Evolutionary conservation across 768 basidiomycete genomes (phyloP).

Genomic region (Leccinum truebloodii): DNA sequence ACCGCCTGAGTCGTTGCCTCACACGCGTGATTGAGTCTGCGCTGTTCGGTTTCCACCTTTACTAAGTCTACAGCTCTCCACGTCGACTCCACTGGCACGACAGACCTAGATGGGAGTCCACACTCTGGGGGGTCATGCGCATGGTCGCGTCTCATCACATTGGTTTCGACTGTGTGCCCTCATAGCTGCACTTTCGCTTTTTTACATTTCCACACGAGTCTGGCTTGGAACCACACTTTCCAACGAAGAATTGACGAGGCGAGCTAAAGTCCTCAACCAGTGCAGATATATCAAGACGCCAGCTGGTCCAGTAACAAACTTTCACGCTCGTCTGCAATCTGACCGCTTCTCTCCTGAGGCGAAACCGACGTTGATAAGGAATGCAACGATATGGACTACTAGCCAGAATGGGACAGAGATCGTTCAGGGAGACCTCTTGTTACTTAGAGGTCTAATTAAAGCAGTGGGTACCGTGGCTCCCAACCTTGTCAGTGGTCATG

Average conservation of each 20-base stretch:
- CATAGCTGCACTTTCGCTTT: conserved; percentile 2
- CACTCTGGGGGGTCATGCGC: background rate
- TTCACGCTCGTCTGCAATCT: conserved; percentile 51
- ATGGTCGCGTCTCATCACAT: background rate
- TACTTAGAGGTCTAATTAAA: conserved; percentile 71
- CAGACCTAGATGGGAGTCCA: background rate
- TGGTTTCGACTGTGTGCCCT: conserved; percentile 13
- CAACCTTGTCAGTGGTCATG: conserved; percentile 18
- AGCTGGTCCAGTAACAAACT: conserved; percentile 48
- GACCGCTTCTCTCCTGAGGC: conserved; percentile 71
- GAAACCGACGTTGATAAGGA: conserved; percentile 61
- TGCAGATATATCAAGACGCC: conserved; percentile 45
- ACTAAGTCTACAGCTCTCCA: too few relatives aligned
- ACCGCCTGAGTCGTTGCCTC: too few relatives aligned
- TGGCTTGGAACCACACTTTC: conserved; percentile 1
- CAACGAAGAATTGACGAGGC: conserved; percentile 10
- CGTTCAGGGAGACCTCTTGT: conserved; percentile 60
- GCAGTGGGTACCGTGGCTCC: conserved; percentile 49
- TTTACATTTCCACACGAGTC: conserved; percentile 6
- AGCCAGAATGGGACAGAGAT: conserved; percentile 65
- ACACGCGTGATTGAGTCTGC: too few relatives aligned
- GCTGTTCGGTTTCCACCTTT: too few relatives aligned
- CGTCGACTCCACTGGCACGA: background rate
- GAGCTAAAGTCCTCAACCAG: conserved; percentile 36
- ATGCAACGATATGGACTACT: conserved; percentile 87